Conservation (phyloP, 83 land plant species). For the Thuja plicata region DNA sequence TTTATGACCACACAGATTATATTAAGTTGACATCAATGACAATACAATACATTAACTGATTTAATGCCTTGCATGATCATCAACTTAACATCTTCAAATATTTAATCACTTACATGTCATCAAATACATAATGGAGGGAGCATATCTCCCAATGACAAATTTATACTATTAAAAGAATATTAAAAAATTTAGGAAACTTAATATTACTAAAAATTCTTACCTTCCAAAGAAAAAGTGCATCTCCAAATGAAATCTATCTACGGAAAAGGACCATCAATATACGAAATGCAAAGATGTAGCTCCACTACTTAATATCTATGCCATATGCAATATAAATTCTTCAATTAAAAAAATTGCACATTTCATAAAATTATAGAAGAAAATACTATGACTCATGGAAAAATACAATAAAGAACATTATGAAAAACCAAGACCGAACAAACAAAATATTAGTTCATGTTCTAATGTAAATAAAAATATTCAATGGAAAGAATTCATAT, state of each 20-base stretch:
- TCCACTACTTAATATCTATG: conserved; percentile 85
- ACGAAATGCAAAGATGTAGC: conserved; percentile 86
- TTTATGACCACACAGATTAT: too few species aligned
- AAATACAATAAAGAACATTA: not conserved
- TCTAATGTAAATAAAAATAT: not conserved
- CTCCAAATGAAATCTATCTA: conserved; percentile 86
- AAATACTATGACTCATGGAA: too few species aligned
- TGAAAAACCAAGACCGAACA: not conserved
- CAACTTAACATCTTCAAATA: too few species aligned
- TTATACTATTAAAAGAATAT: too few species aligned
- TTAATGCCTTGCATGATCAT: too few species aligned
- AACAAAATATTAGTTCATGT: not conserved
- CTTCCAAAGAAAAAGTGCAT: conserved; percentile 85
- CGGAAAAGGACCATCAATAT: conserved; percentile 96
- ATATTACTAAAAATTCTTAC: too few species aligned
- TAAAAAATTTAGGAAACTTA: too few species aligned
- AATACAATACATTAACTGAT: too few species aligned
- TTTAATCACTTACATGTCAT: too few species aligned
- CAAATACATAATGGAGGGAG: too few species aligned
- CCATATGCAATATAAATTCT: not conserved
- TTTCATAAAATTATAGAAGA: not conserved
- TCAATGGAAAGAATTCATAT: not conserved
- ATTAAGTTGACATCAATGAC: too few species aligned
- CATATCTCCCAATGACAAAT: too few species aligned
- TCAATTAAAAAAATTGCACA: not conserved